Evolutionary conservation across 2,329 filamentous ascomycete species (phyloP).

Genomic region (Cladosporium sphaerospermum): DNA sequence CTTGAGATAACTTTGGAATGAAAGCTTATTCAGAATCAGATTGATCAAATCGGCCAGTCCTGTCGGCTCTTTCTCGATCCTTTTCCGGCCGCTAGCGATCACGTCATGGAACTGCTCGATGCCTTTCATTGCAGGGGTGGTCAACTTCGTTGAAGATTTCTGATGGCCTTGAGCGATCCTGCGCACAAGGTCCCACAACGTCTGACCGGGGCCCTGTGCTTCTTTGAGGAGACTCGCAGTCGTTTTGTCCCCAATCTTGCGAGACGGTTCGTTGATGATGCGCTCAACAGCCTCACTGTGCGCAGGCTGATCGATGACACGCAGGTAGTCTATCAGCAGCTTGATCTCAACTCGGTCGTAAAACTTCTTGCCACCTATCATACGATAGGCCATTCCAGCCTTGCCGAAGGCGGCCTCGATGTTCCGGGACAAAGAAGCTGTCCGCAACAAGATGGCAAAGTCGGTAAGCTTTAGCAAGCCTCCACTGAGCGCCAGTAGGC

Average conservation of each 20-base stretch:
- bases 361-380: slow-evolving; percentile 87
- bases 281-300: slow-evolving; percentile 81
- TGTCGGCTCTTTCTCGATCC: slow-evolving; percentile 40
- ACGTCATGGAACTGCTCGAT: slow-evolving; percentile 54
- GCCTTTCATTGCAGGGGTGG: slow-evolving; percentile 50
- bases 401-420: slow-evolving; percentile 78
- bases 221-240: slow-evolving; percentile 69
- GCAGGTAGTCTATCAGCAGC: slow-evolving; percentile 77
- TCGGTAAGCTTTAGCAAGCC: slow-evolving; percentile 68
- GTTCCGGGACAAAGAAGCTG: slow-evolving; percentile 73
- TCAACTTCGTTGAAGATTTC: slow-evolving; percentile 49
- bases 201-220: slow-evolving; percentile 61
- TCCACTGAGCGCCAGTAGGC: slow-evolving; percentile 65
- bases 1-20: slow-evolving; percentile 68
- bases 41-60: slow-evolving; percentile 47
- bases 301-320: slow-evolving; percentile 74
- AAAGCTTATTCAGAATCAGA: slow-evolving; percentile 57
- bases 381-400: slow-evolving; percentile 77
- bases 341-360: slow-evolving; percentile 90
- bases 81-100: slow-evolving; percentile 52
- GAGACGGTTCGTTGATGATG: slow-evolving; percentile 76
- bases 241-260: slow-evolving; percentile 74
- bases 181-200: slow-evolving; percentile 71
- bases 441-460: slow-evolving; percentile 80
- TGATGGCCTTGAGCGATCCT: slow-evolving; percentile 48